These are phyloP conservation scores for Magnusiomyces suaveolens DNA, from an alignment of 1,139 yeast genomes.

Conservation along the genomic window DNA sequence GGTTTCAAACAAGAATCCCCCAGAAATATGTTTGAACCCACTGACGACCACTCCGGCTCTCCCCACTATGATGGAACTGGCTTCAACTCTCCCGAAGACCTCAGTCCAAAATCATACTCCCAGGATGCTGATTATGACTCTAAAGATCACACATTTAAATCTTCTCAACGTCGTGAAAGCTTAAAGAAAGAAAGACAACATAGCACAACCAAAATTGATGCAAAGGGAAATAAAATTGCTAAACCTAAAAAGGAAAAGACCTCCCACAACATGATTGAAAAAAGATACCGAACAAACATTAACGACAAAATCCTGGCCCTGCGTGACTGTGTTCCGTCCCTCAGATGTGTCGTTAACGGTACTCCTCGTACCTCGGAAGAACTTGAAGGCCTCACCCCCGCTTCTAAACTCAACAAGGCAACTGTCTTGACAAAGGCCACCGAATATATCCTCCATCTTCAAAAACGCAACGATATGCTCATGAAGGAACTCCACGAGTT, in stretches of 20 bases:
- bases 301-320: constrained; percentile 63
- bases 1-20: not conserved
- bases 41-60: not conserved
- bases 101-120: not conserved
- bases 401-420: constrained; percentile 78
- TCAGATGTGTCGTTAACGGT: constrained; percentile 31
- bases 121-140: not conserved
- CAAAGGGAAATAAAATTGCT: constrained; percentile 23
- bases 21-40: not conserved
- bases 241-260: constrained; percentile 42
- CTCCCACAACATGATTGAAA: constrained; percentile 74
- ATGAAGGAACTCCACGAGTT: not conserved
- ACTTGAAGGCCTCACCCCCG: constrained; percentile 82
- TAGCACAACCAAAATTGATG: constrained; percentile 10
- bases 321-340: constrained; percentile 65
- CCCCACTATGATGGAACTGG: not conserved
- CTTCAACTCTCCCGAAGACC: not conserved
- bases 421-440: constrained; percentile 81
- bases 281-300: constrained; percentile 67
- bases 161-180: not conserved
- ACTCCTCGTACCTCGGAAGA: constrained; percentile 36
- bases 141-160: not conserved
- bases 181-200: constrained; percentile 3
- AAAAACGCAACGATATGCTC: constrained; percentile 43
- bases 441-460: constrained; percentile 79